Conservation (phyloP, 148 eudicot species). For the Cornus controversa region DNA sequence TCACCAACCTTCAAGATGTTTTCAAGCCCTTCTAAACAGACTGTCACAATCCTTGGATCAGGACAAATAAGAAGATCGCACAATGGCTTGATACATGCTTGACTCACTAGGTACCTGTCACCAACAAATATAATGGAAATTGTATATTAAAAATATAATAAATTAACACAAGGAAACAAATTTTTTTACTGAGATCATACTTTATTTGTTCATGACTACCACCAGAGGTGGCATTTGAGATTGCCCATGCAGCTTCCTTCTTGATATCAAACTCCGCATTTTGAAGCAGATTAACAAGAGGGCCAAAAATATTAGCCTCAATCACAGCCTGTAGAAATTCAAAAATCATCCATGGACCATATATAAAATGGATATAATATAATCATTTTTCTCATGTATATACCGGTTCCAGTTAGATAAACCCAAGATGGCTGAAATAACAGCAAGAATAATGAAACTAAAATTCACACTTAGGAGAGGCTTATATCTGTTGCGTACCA, state of each 20-base stretch:
- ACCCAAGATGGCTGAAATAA: background rate
- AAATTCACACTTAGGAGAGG: background rate
- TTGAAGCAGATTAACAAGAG: conserved; percentile 41
- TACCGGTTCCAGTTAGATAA: too few relatives aligned
- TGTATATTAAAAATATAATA: background rate
- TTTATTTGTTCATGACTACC: conserved; percentile 44
- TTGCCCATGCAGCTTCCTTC: conserved; percentile 53
- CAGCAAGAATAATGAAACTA: background rate
- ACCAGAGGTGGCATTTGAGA: conserved; percentile 49
- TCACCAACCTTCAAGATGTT: conserved; percentile 50
- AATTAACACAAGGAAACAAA: background rate
- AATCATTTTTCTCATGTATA: background rate
- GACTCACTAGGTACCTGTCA: conserved; percentile 43
- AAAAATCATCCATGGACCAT: conserved; percentile 1
- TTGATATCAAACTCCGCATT: conserved; percentile 52
- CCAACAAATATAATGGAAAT: background rate
- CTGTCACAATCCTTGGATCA: conserved; percentile 51
- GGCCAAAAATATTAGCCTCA: conserved; percentile 40
- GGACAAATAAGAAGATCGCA: conserved; percentile 53
- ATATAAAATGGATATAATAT: background rate
- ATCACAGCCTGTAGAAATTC: conserved; percentile 32
- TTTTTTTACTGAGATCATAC: conserved; percentile 16
- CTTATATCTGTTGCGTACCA: conserved; percentile 20
- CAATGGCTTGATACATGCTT: conserved; percentile 50
- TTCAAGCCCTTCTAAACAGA: conserved; percentile 51